phyloP scores from a whole-genome alignment of 2,329 filamentous ascomycete genomes.

The Penicillium decumbens region DNA sequence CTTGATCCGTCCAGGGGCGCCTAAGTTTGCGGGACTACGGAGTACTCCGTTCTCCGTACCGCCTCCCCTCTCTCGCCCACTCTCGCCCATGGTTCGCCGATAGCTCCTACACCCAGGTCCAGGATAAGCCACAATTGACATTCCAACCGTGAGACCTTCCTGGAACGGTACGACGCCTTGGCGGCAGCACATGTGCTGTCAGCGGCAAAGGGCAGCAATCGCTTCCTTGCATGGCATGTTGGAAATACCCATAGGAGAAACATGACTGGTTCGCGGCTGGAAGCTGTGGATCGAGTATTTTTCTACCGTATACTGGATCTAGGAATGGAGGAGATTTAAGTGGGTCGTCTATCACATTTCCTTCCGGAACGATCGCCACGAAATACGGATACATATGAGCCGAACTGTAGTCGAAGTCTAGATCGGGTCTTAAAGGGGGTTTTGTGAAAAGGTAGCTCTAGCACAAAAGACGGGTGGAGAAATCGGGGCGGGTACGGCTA shows the following conservation, averaged over 20 bases:
- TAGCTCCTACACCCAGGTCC: background rate
- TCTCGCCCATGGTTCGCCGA: constrained; percentile 15
- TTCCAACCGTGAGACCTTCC: constrained; percentile 12
- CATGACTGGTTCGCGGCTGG: no score
- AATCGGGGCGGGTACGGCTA: constrained; percentile 9
- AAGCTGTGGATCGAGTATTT: background rate
- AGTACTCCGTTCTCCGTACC: background rate
- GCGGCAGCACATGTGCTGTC: constrained; percentile 2
- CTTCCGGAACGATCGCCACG: background rate
- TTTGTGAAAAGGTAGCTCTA: no score
- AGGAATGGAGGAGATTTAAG: background rate
- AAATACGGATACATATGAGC: no score
- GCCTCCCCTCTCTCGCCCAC: constrained; percentile 11
- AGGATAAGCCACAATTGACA: constrained; percentile 1
- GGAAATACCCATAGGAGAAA: background rate
- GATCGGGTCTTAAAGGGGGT: background rate
- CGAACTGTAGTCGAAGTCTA: background rate
- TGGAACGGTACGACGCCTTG: constrained; percentile 8
- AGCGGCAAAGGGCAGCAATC: constrained; percentile 4
- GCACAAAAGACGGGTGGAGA: background rate
- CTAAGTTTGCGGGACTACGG: constrained; percentile 1
- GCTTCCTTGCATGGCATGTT: background rate
- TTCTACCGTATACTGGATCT: background rate
- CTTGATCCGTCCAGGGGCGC: constrained; percentile 34
- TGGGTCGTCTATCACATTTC: background rate